Evolutionary conservation across 176 grass and related monocot species (phyloP).

Genomic region (Aegilops sharonensis): DNA sequence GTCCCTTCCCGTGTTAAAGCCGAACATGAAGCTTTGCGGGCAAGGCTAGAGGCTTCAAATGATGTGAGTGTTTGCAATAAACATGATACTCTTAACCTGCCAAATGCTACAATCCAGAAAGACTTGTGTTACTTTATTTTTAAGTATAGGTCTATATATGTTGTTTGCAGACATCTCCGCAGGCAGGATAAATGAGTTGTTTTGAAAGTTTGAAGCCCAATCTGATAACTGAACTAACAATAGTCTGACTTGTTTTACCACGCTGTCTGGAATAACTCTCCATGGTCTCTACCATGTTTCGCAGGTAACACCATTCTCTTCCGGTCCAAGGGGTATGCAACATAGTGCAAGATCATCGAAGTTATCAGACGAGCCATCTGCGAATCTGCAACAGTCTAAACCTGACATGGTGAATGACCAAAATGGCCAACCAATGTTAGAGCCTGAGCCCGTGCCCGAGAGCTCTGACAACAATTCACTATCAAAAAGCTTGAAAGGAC

Average conservation of each 20-base stretch:
- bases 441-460: constrained; percentile 9
- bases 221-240: neutral
- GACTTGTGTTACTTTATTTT: too few relatives aligned
- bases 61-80: constrained; percentile 44
- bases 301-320: constrained; percentile 37
- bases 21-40: constrained; percentile 89
- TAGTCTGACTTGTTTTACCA: neutral
- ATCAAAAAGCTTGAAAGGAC: constrained; percentile 25
- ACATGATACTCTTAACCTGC: neutral
- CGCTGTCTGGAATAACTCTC: neutral
- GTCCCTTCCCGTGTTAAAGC: constrained; percentile 85
- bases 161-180: neutral
- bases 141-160: too few relatives aligned
- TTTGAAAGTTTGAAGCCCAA: neutral
- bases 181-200: constrained; percentile 6
- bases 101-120: neutral
- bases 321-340: constrained; percentile 21
- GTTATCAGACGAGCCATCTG: constrained; percentile 17
- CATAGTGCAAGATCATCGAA: constrained; percentile 4
- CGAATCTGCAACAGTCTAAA: constrained; percentile 19
- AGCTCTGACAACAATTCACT: constrained; percentile 22
- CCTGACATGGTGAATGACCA: constrained; percentile 15
- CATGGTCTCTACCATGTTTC: neutral
- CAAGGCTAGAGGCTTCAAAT: constrained; percentile 57
- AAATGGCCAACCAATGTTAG: neutral